Conservation (phyloP, 805 yeast genomes). For the Starmerella sp. region DNA sequence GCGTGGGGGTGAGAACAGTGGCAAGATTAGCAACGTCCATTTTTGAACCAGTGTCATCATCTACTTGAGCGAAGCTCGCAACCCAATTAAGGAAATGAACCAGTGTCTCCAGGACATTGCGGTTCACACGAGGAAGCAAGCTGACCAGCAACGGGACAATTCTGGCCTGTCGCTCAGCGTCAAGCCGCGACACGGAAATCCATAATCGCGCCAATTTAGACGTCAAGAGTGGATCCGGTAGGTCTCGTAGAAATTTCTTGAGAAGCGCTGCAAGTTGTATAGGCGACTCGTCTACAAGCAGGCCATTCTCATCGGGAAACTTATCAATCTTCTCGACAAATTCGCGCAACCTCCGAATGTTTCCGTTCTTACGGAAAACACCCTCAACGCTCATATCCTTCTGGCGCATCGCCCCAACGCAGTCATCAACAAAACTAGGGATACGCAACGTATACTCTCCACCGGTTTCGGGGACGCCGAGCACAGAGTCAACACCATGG, state of each 20-base stretch:
- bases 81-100: constrained; percentile 87
- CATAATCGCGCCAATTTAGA: constrained; percentile 64
- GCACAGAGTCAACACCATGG: constrained; percentile 71
- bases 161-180: constrained; percentile 24
- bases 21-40: constrained; percentile 95
- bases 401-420: constrained; percentile 68
- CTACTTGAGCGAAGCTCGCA: constrained; percentile 86
- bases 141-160: constrained; percentile 52
- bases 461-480: constrained; percentile 23
- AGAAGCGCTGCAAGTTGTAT: constrained; percentile 87
- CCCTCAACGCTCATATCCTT: constrained; percentile 95
- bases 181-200: constrained; percentile 37
- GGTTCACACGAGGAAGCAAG: constrained; percentile 65
- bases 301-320: constrained; percentile 60
- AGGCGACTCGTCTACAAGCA: constrained; percentile 63
- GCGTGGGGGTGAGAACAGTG: constrained; percentile 89
- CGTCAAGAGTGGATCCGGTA: constrained; percentile 85
- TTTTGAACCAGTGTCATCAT: constrained; percentile 66
- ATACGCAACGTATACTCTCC: constrained; percentile 49
- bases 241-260: constrained; percentile 81
- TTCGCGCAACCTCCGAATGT: constrained; percentile 68
- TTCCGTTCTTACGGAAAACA: constrained; percentile 90
- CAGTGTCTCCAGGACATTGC: constrained; percentile 79
- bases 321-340: constrained; percentile 63
- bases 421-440: constrained; percentile 79